Conservation (phyloP, 257 asterid species). For the Capsicum baccatum region DNA sequence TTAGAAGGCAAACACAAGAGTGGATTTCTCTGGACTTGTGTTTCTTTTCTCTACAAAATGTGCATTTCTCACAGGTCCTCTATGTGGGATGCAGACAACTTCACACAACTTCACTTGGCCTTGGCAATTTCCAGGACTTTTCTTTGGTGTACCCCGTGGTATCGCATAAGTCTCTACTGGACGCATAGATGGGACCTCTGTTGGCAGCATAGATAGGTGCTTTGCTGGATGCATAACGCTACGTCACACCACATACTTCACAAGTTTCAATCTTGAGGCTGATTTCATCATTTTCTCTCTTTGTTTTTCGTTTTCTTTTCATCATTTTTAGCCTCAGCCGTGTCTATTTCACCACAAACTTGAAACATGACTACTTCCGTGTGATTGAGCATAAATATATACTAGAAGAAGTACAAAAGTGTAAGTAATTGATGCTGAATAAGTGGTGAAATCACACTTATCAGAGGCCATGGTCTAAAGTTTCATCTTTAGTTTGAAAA, state of each 20-base stretch:
- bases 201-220: neutral
- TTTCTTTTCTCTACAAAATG: neutral
- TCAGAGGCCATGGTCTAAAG: neutral
- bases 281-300: neutral
- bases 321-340: neutral
- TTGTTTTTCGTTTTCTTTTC: neutral
- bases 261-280: neutral
- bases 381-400: neutral
- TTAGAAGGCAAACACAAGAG: neutral
- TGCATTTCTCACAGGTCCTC: neutral
- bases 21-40: neutral
- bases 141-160: neutral
- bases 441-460: neutral
- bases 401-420: neutral
- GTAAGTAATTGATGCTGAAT: neutral
- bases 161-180: neutral
- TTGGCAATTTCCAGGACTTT: neutral
- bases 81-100: neutral
- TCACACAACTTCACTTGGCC: neutral
- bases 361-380: neutral
- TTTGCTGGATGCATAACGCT: neutral
- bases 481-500: slow-evolving; percentile 19
- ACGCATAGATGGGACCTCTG: neutral
- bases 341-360: neutral
- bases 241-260: neutral